Evolutionary conservation across 352 stramenopile genomes (phyloP).

Genomic region (Phytophthora litchii): DNA sequence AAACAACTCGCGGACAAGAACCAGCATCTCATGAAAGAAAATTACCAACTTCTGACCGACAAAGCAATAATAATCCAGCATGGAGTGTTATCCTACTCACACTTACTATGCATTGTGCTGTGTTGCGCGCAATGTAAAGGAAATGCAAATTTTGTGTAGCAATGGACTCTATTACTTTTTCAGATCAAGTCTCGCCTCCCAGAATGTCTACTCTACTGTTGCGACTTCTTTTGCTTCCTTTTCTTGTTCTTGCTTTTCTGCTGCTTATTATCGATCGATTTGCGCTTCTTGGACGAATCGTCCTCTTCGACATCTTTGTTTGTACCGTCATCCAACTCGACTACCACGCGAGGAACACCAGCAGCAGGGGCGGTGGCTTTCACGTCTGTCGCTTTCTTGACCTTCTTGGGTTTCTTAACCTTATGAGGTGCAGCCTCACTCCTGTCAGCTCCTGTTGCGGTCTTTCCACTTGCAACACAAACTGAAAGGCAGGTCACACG

Average conservation of each 20-base stretch:
- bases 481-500: constrained; percentile 78
- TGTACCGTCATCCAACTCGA: constrained; percentile 59
- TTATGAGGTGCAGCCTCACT: constrained; percentile 22
- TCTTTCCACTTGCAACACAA: constrained; percentile 45
- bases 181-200: no score
- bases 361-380: constrained; percentile 32
- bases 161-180: constrained; percentile 35
- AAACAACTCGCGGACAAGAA: no score
- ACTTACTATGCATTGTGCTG: no score
- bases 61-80: no score
- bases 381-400: constrained; percentile 37
- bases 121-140: no score
- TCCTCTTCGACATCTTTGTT: constrained; percentile 21
- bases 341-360: constrained; percentile 62
- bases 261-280: constrained; percentile 8
- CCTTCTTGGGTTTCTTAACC: constrained; percentile 53
- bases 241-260: constrained; percentile 36
- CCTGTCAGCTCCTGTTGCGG: constrained; percentile 12
- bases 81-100: no score
- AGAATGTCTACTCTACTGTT: constrained; percentile 23
- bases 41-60: no score
- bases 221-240: constrained; percentile 35
- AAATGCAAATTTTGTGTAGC: constrained; percentile 6
- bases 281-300: constrained; percentile 32
- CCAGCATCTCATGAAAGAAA: no score